Evolutionary conservation across 2,329 filamentous ascomycete species (phyloP).

Genomic region (Aspergillus fumigatiaffinis): DNA sequence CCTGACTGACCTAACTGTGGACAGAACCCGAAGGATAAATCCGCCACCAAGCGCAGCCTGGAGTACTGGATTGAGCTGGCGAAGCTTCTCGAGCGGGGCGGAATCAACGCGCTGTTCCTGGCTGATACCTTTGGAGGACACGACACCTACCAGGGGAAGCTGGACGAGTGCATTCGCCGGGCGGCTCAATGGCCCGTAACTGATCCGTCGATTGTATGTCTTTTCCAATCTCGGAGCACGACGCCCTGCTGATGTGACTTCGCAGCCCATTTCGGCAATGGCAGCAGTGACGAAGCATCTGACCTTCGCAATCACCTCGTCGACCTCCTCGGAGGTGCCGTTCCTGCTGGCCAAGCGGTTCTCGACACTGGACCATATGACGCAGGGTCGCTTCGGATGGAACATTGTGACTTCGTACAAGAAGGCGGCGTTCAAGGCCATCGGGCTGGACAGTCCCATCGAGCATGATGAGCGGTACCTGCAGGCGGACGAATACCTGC

Average conservation of each 20-base stretch:
- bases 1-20: constrained; percentile 1
- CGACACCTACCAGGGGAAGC: constrained; percentile 57
- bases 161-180: constrained; percentile 59
- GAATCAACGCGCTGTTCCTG: constrained; percentile 62
- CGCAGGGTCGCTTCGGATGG: constrained; percentile 59
- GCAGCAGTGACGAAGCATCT: constrained; percentile 63
- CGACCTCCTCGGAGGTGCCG: constrained; percentile 60
- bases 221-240: neutral
- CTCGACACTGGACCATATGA: constrained; percentile 60
- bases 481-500: constrained; percentile 60
- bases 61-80: constrained; percentile 63
- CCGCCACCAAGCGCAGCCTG: constrained; percentile 57
- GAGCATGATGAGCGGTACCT: constrained; percentile 60
- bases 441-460: constrained; percentile 55
- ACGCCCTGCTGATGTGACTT: neutral
- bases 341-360: constrained; percentile 61
- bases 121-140: constrained; percentile 64
- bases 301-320: constrained; percentile 60
- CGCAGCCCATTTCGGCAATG: constrained; percentile 60
- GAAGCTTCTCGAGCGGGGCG: constrained; percentile 57
- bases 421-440: constrained; percentile 60
- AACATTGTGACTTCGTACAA: constrained; percentile 65
- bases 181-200: constrained; percentile 64
- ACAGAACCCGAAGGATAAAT: constrained; percentile 59
- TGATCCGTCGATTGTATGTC: constrained; percentile 58